Conservation (phyloP, 768 basidiomycete species). For the Phanerochaete carnosa region DNA sequence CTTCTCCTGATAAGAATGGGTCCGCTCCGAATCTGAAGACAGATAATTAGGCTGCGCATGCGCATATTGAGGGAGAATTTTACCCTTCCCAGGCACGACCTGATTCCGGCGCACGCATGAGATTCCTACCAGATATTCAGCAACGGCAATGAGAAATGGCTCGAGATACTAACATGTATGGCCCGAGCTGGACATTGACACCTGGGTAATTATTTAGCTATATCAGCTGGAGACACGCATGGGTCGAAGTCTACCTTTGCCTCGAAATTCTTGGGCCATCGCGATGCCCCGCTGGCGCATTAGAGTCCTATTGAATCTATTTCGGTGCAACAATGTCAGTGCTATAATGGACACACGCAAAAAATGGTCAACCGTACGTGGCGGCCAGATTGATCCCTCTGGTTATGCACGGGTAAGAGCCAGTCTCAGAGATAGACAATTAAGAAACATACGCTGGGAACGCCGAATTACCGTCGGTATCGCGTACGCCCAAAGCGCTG, state of each 20-base stretch:
- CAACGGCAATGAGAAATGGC: background rate
- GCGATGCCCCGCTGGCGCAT: conserved; percentile 62
- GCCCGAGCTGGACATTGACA: conserved; percentile 37
- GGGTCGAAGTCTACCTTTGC: too few species aligned
- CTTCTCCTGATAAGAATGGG: conserved; percentile 31
- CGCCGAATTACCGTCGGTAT: conserved; percentile 37
- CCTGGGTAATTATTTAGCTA: too few species aligned
- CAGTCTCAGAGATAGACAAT: background rate
- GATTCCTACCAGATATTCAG: conserved; percentile 8
- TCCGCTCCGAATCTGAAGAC: conserved; percentile 17
- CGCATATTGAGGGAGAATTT: background rate
- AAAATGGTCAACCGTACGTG: conserved; percentile 29
- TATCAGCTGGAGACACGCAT: too few species aligned
- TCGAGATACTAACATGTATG: conserved; percentile 12
- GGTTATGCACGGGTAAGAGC: conserved; percentile 22
- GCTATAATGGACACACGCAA: too few species aligned
- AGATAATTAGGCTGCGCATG: background rate
- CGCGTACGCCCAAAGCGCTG: conserved; percentile 34
- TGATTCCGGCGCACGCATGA: conserved; percentile 22
- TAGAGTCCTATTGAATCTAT: conserved; percentile 50
- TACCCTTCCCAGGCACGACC: conserved; percentile 49
- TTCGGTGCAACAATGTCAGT: too few species aligned
- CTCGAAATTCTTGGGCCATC: conserved; percentile 65
- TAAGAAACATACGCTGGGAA: conserved; percentile 44
- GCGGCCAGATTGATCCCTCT: conserved; percentile 33